Percentiles rank a stretch among this genome's conserved stretches.
Evolutionary conservation across 306 rosid genomes (phyloP).

Genomic region (Malus orientalis): DNA sequence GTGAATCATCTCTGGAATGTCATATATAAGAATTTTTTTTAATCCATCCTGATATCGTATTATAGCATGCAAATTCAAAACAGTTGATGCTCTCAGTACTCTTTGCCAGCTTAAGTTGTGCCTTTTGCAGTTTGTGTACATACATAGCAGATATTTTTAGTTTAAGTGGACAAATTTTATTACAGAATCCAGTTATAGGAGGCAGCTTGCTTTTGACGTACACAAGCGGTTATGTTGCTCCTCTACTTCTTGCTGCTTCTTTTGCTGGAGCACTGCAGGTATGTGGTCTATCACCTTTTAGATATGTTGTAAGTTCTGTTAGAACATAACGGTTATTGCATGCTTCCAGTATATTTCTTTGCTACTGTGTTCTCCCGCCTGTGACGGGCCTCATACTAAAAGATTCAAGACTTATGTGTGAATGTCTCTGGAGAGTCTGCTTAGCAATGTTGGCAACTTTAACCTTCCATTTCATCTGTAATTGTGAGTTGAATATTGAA

Average conservation of each 20-base stretch:
- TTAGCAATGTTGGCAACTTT: background rate
- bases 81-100: background rate
- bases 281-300: background rate
- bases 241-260: slow-evolving; percentile 86
- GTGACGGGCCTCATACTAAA: background rate
- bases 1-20: background rate
- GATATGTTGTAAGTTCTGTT: background rate
- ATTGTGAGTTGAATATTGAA: background rate
- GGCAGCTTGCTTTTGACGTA: slow-evolving; percentile 87
- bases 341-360: background rate
- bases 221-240: slow-evolving; percentile 90
- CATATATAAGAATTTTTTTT: background rate
- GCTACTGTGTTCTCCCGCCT: background rate
- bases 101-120: background rate
- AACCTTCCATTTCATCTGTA: no score
- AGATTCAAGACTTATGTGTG: background rate
- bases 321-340: background rate
- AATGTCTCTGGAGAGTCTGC: background rate
- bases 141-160: background rate
- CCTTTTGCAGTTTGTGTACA: background rate
- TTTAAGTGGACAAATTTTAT: background rate
- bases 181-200: slow-evolving; percentile 78
- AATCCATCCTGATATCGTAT: background rate
- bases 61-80: background rate
- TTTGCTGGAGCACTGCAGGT: slow-evolving; percentile 96